Evolutionary conservation across 192 early-diverging fungal species (phyloP).

Genomic region (Tieghemiomyces parasiticus): DNA sequence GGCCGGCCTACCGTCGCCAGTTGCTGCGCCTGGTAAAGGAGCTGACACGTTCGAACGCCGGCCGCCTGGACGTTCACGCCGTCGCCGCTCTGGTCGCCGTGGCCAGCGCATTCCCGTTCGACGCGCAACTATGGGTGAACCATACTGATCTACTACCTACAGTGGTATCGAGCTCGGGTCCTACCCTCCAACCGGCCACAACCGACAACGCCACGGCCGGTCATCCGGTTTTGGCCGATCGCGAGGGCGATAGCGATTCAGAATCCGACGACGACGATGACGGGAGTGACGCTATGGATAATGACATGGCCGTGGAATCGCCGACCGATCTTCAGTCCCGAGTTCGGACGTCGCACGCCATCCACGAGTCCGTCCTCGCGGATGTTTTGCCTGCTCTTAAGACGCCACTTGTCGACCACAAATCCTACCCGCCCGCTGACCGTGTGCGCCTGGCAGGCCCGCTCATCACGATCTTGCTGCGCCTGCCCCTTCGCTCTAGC

Average conservation of each 20-base stretch:
- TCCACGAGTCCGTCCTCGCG: constrained; percentile 60
- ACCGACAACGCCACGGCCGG: too few species aligned
- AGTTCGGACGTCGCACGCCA: constrained; percentile 25
- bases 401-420: constrained; percentile 47
- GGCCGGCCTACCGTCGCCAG: neutral
- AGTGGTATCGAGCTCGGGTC: too few species aligned
- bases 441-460: constrained; percentile 81
- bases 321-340: constrained; percentile 12
- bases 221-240: too few species aligned
- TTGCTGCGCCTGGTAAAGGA: too few species aligned
- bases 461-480: constrained; percentile 66
- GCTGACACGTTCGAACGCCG: too few species aligned
- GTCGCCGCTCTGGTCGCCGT: too few species aligned
- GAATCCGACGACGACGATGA: constrained; percentile 17
- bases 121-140: too few species aligned
- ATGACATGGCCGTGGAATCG: constrained; percentile 17
- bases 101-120: too few species aligned
- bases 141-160: too few species aligned
- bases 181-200: too few species aligned
- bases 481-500: constrained; percentile 59
- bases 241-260: neutral
- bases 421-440: constrained; percentile 56
- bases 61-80: too few species aligned
- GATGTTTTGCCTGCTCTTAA: constrained; percentile 76
- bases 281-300: constrained; percentile 20